Evolutionary conservation across 345 rosid species (phyloP).

Genomic region (Eucalyptus curtisii): DNA sequence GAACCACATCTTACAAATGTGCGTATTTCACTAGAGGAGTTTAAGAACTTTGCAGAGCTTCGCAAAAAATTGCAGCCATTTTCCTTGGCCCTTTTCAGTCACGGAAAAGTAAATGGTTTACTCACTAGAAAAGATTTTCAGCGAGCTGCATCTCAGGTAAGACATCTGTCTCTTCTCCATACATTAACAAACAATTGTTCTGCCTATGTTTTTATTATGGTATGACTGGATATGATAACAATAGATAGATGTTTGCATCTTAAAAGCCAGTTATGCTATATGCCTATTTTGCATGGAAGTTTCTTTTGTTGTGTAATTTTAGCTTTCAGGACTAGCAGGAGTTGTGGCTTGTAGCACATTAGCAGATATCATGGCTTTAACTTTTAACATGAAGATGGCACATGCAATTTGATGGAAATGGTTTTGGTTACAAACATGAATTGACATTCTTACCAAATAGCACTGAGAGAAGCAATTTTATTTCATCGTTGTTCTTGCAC

Average conservation of each 20-base stretch:
- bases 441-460: background rate
- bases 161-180: background rate
- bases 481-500: background rate
- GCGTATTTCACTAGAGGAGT: slow-evolving; percentile 60
- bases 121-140: slow-evolving; percentile 65
- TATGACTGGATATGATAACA: background rate
- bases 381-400: background rate
- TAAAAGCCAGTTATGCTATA: background rate
- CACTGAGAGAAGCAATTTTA: background rate
- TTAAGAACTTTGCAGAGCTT: slow-evolving; percentile 67
- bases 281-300: background rate
- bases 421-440: background rate
- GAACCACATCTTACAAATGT: slow-evolving; percentile 33
- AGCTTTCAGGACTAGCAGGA: background rate
- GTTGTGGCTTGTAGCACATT: background rate
- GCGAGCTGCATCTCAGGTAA: slow-evolving; percentile 78
- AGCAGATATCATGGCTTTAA: background rate
- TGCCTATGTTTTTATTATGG: background rate
- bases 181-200: background rate
- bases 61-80: slow-evolving; percentile 69
- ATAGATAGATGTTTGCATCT: background rate
- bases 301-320: background rate
- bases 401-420: background rate
- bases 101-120: slow-evolving; percentile 71
- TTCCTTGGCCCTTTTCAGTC: slow-evolving; percentile 80